Percentiles rank a stretch among this genome's conserved stretches.
phyloP scores from a whole-genome alignment of 441 rosid genomes.

The Populus hybrid region DNA sequence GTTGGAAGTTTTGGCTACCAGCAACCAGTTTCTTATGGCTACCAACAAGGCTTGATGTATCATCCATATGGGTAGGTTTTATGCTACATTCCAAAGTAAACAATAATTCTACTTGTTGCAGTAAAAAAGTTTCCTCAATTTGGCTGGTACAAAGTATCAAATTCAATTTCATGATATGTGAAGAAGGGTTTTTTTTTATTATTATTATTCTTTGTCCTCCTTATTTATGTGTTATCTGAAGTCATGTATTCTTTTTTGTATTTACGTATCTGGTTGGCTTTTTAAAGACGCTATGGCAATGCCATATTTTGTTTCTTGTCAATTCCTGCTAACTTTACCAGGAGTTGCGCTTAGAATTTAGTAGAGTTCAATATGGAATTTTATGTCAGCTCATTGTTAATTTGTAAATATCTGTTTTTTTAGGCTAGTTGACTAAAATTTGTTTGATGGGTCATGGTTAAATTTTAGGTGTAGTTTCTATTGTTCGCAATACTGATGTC shows the following conservation, averaged over 20 bases:
- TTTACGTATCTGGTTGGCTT: background rate
- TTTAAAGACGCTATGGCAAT: too few species aligned
- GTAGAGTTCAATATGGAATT: background rate
- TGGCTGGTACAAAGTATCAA: background rate
- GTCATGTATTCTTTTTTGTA: background rate
- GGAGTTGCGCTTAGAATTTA: background rate
- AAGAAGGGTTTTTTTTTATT: background rate
- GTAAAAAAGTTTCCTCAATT: background rate
- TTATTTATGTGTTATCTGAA: background rate
- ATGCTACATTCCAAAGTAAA: conserved; percentile 2
- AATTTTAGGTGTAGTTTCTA: background rate
- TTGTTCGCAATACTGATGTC: background rate
- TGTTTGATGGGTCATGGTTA: background rate
- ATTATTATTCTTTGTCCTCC: too few species aligned
- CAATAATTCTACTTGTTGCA: background rate
- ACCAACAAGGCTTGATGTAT: conserved; percentile 76
- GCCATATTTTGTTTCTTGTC: background rate
- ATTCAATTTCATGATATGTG: background rate
- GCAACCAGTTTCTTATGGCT: conserved; percentile 61
- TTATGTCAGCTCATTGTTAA: background rate
- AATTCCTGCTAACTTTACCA: background rate
- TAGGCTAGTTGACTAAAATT: background rate
- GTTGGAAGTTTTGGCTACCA: conserved; percentile 72
- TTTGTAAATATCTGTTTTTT: background rate
- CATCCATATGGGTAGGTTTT: conserved; percentile 83